Percentiles rank a stretch among this genome's conserved stretches.
phyloP scores from a whole-genome alignment of 352 stramenopile genomes.

The Phytophthora cryptogea region DNA sequence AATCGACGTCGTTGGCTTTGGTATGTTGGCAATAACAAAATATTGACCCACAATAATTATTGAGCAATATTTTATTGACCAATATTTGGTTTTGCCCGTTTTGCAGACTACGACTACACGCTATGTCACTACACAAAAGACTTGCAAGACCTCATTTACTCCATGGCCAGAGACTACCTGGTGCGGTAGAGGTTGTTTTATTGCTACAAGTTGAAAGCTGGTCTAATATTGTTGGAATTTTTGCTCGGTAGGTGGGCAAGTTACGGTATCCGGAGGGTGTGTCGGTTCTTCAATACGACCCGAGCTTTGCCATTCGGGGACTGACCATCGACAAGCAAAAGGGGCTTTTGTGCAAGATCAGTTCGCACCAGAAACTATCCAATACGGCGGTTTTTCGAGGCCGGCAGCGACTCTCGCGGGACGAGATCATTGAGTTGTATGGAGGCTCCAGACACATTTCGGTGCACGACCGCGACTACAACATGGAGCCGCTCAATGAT shows the following conservation, averaged over 20 bases:
- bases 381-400: constrained; percentile 84
- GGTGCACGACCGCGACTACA: constrained; percentile 75
- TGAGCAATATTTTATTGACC: neutral
- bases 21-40: constrained; percentile 36
- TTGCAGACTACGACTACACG: constrained; percentile 95
- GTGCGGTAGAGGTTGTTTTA: constrained; percentile 32
- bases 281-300: constrained; percentile 78
- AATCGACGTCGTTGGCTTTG: constrained; percentile 78
- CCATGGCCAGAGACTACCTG: constrained; percentile 89
- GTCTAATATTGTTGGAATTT: neutral
- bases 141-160: constrained; percentile 93
- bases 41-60: constrained; percentile 6
- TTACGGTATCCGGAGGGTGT: constrained; percentile 89
- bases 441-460: constrained; percentile 87
- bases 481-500: constrained; percentile 94
- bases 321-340: constrained; percentile 94
- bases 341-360: constrained; percentile 94
- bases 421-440: constrained; percentile 90
- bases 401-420: constrained; percentile 76
- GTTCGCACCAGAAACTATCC: constrained; percentile 92
- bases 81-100: too few relatives aligned
- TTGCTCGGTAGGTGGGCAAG: constrained; percentile 54
- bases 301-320: constrained; percentile 91
- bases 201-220: neutral
- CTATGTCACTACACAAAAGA: constrained; percentile 93